These are phyloP conservation scores for Sporothrix dimorphospora DNA, from an alignment of 2,329 filamentous ascomycete species.

Conservation along the genomic window DNA sequence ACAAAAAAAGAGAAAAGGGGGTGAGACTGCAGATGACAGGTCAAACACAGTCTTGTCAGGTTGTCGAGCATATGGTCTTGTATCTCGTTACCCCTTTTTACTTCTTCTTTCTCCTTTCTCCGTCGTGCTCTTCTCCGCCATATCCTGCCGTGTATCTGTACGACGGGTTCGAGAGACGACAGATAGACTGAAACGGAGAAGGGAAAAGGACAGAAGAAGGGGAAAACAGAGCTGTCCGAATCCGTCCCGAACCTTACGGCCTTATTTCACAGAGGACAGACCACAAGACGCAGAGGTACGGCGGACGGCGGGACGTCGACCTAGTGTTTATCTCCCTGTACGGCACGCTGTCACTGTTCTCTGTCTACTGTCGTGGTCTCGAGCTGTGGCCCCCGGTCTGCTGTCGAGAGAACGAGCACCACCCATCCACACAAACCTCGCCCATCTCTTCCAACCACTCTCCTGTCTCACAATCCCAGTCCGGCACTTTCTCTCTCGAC, in stretches of 20 bases:
- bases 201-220: not conserved
- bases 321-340: not conserved
- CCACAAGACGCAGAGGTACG: no score
- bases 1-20: not conserved
- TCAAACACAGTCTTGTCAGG: not conserved
- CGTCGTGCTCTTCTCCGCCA: not conserved
- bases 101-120: not conserved
- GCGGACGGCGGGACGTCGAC: not conserved
- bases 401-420: not conserved
- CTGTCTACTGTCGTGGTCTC: not conserved
- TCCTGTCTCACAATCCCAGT: not conserved
- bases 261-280: slow-evolving; percentile 16
- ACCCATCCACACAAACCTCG: not conserved
- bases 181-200: not conserved
- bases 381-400: not conserved
- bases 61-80: not conserved
- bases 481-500: not conserved
- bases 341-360: not conserved
- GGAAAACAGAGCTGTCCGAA: slow-evolving; percentile 18
- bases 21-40: no score
- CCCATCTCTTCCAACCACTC: not conserved
- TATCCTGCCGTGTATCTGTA: slow-evolving; percentile 1
- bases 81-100: not conserved
- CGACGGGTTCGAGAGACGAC: slow-evolving; percentile 1
- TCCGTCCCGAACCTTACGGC: slow-evolving; percentile 30